These are phyloP conservation scores for Exophiala phaeomuriformis DNA, from an alignment of 2,329 filamentous ascomycete genomes.

Conservation along the genomic window DNA sequence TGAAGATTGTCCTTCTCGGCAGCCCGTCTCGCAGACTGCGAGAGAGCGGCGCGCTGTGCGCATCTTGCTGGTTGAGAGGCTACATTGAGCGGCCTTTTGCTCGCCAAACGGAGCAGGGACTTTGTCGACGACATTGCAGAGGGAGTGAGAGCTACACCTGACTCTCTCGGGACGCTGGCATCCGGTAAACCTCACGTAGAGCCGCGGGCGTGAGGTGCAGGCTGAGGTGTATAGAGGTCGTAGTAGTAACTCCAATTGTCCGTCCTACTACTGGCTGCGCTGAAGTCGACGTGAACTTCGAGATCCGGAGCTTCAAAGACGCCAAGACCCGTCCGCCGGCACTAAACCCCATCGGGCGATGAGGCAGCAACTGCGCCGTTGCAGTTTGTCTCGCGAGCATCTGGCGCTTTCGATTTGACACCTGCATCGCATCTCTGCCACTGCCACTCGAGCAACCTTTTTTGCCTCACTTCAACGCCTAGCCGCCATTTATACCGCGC, in stretches of 20 bases:
- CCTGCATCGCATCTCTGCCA: neutral
- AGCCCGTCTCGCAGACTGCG: conserved; percentile 28
- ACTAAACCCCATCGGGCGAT: neutral
- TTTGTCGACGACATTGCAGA: conserved; percentile 39
- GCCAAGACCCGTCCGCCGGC: neutral
- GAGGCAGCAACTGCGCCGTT: neutral
- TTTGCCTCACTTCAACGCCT: conserved; percentile 2
- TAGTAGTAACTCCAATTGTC: no score
- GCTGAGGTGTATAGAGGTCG: no score
- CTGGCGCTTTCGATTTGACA: conserved; percentile 3
- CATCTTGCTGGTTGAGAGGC: conserved; percentile 32
- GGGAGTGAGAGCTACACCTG: neutral
- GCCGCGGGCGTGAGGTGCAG: no score
- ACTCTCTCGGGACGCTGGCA: neutral
- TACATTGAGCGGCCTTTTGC: conserved; percentile 35
- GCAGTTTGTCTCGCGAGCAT: neutral
- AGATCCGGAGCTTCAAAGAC: neutral
- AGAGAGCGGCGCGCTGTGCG: conserved; percentile 26
- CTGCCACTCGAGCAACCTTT: conserved; percentile 9
- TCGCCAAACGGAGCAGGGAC: conserved; percentile 39
- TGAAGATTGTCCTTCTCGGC: conserved; percentile 13
- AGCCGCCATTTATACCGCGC: conserved; percentile 7
- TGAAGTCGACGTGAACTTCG: no score
- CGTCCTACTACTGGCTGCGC: no score
- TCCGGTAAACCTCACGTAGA: no score